Conservation (phyloP, 768 basidiomycete species). For the Boletus rubescentipes region DNA sequence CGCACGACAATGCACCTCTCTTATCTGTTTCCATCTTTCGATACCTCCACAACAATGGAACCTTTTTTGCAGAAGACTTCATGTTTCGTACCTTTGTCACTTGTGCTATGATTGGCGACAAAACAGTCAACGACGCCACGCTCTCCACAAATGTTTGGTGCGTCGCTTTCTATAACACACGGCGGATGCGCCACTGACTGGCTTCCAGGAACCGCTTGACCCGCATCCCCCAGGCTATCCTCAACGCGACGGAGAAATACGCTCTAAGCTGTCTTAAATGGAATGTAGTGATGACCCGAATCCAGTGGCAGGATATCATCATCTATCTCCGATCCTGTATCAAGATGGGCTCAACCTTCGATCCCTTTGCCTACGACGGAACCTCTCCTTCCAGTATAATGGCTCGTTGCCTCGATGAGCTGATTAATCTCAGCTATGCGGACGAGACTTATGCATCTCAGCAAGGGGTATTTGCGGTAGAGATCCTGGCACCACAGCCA, state of each 20-base stretch:
- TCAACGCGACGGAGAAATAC: conserved; percentile 26
- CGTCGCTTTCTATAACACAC: neutral
- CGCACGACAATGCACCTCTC: conserved; percentile 22
- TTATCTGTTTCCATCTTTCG: conserved; percentile 30
- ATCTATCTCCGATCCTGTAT: conserved; percentile 24
- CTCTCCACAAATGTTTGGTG: conserved; percentile 34
- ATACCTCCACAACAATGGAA: conserved; percentile 30
- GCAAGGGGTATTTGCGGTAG: neutral
- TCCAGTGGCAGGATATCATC: conserved; percentile 25
- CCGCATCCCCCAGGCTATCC: conserved; percentile 20
- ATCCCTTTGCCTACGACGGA: conserved; percentile 24
- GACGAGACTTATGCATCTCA: neutral
- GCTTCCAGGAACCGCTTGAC: conserved; percentile 22
- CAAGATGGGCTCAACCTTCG: conserved; percentile 25
- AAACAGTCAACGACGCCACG: conserved; percentile 32
- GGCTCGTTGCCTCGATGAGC: conserved; percentile 20
- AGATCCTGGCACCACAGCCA: conserved; percentile 16
- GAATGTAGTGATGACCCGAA: conserved; percentile 20
- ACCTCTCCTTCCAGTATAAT: conserved; percentile 15
- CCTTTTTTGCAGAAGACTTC: conserved; percentile 31
- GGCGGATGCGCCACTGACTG: conserved; percentile 3
- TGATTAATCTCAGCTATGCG: conserved; percentile 13
- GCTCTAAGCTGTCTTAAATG: conserved; percentile 21
- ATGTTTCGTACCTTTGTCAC: conserved; percentile 35
- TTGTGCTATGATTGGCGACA: conserved; percentile 38